A percentile compares a stretch with the other conserved stretches of the same genome.
phyloP scores from a whole-genome alignment of 2,329 filamentous ascomycete species.

The Gyromitra esculenta region DNA sequence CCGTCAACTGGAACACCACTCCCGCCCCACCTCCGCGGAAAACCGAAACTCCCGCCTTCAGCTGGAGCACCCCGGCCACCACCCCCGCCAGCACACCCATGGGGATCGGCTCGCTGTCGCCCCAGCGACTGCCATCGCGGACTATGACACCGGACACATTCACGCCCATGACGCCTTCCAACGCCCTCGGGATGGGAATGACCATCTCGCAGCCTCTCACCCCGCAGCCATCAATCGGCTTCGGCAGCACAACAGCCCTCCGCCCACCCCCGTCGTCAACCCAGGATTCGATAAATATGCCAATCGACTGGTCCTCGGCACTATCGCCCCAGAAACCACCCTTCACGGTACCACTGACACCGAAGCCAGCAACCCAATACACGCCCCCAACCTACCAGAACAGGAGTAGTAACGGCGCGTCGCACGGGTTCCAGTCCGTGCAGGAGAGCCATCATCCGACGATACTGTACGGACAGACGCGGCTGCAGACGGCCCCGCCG shows the following conservation, averaged over 20 bases:
- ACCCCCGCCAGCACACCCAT: no score
- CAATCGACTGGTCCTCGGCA: constrained; percentile 56
- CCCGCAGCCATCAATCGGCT: constrained; percentile 21
- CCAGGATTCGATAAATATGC: not conserved
- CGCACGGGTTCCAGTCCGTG: not conserved
- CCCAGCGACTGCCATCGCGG: constrained; percentile 14
- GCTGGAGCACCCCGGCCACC: constrained; percentile 70
- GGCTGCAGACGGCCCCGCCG: constrained; percentile 52
- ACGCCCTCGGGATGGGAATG: not conserved
- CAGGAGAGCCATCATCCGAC: constrained; percentile 52
- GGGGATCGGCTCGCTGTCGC: not conserved
- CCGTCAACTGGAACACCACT: constrained; percentile 1
- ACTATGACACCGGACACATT: constrained; percentile 27
- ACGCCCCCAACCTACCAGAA: not conserved
- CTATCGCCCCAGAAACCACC: not conserved
- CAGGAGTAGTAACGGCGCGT: not conserved
- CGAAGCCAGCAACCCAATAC: constrained; percentile 1
- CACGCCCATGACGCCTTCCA: constrained; percentile 19
- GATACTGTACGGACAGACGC: constrained; percentile 55
- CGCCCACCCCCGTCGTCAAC: constrained; percentile 18
- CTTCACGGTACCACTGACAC: not conserved
- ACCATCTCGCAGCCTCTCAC: constrained; percentile 22
- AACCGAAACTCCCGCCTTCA: constrained; percentile 65
- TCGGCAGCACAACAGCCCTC: constrained; percentile 47
- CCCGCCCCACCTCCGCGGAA: not conserved